phyloP scores from a whole-genome alignment of 441 rosid species.

The Populus hybrid region DNA sequence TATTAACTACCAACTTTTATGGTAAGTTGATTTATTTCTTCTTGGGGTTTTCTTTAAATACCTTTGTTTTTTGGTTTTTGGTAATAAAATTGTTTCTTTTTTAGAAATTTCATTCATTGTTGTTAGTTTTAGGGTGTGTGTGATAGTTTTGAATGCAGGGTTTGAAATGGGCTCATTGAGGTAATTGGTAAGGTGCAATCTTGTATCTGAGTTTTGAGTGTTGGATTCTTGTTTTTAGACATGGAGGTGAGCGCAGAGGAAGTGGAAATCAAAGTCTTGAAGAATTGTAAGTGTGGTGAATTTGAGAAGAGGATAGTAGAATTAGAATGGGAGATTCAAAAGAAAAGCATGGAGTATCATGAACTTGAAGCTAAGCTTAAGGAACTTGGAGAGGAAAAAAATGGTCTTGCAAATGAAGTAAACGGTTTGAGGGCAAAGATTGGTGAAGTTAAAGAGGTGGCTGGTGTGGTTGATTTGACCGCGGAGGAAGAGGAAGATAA shows the following conservation, averaged over 20 bases:
- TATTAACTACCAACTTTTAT: neutral
- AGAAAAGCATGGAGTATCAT: slow-evolving; percentile 28
- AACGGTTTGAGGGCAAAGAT: slow-evolving; percentile 21
- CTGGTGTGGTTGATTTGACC: slow-evolving; percentile 32
- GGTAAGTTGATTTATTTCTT: neutral
- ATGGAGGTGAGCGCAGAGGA: slow-evolving; percentile 18
- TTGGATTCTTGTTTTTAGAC: neutral
- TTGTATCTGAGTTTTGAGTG: neutral
- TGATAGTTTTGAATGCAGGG: slow-evolving; percentile 2
- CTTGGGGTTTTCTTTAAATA: neutral
- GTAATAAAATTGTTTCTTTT: neutral
- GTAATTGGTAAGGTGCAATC: neutral
- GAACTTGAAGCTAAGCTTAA: slow-evolving; percentile 34
- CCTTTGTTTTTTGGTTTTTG: neutral
- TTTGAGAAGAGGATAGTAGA: slow-evolving; percentile 34
- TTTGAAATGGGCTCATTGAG: neutral
- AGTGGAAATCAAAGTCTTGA: slow-evolving; percentile 12
- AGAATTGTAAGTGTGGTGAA: slow-evolving; percentile 16
- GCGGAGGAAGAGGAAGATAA: slow-evolving; percentile 32
- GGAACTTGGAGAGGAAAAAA: slow-evolving; percentile 35
- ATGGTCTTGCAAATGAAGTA: slow-evolving; percentile 30
- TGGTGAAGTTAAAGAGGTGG: slow-evolving; percentile 7
- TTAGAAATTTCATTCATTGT: neutral
- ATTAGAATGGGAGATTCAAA: slow-evolving; percentile 40
- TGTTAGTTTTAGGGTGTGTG: neutral